Evolutionary conservation across 1,284 basidiomycete species (phyloP), one percentile per base, ranked within the genome.

Genomic region (Ceratobasidium sp.): DNA sequence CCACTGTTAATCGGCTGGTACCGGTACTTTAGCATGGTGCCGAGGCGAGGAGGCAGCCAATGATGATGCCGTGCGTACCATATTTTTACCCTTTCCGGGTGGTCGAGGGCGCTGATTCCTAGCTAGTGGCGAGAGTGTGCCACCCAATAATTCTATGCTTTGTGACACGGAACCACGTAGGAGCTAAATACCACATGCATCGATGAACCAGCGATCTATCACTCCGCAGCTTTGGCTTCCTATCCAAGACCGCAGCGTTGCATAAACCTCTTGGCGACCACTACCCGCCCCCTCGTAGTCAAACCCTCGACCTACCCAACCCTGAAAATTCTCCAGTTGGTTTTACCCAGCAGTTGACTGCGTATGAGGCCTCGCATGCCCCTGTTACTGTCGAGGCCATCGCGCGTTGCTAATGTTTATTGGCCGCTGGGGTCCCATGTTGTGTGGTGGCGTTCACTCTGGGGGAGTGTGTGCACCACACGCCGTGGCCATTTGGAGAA

Each of bases 371-470:
- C 43, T 16, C n/a, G 22, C 43, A 11, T 22, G 14, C 19, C 43
- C 19, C 63, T 65, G 11, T 16, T n/a, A n/a, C 13, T 19, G 11
- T 2, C 43, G n/a, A 27, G 46, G 46, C 22, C 31, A 37, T 51
- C 63, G 27, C 48, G 24, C 63, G 43, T 29, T 24, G 34, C 58
- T 24, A 49, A n/a, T 31, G 29, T 58, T 31, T 16, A 16, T 34
- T n/a, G 54, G 54, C 39, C 58, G 58, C 31, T 61, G n/a, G 31
- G 19, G 41, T 61, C 41, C n/a, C 24, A 14, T 61, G 37, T 7
- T 14, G 16, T 9, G 11, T 34, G 31, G 1, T 34, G 39, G 34
- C 22, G 6, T n/a, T 6, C 58, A 19, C 16, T 7, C 24, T 6
- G 1, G 24, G 39, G 61, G 27, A 13, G 19, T 39, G 34, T 29